These are phyloP conservation scores for Trichosporon ovoides DNA, from an alignment of 1,284 basidiomycete genomes.

Conservation along the genomic window DNA sequence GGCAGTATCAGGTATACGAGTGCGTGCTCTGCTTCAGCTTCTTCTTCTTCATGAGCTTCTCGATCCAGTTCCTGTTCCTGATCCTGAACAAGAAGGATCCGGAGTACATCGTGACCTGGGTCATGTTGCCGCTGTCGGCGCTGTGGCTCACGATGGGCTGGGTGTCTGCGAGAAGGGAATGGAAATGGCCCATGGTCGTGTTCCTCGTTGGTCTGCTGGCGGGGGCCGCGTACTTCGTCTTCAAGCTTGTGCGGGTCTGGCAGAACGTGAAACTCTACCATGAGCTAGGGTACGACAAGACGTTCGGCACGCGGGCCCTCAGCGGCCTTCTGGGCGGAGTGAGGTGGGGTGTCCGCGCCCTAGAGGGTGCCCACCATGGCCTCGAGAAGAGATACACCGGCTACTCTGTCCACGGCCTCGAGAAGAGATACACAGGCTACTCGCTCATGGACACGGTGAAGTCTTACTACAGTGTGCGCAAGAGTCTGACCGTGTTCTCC, in stretches of 20 bases:
- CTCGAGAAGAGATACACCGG: no score
- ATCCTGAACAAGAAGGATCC: slow-evolving; percentile 65
- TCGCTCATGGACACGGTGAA: slow-evolving; percentile 25
- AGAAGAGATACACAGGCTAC: neutral
- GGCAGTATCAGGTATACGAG: slow-evolving; percentile 80
- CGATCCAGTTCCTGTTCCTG: slow-evolving; percentile 63
- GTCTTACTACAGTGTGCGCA: slow-evolving; percentile 23
- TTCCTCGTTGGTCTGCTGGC: slow-evolving; percentile 76
- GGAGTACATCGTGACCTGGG: slow-evolving; percentile 81
- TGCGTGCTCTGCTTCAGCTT: slow-evolving; percentile 85
- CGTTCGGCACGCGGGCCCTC: no score
- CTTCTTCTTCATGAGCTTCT: slow-evolving; percentile 86
- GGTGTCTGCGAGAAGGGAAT: slow-evolving; percentile 76
- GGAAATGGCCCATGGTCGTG: slow-evolving; percentile 69
- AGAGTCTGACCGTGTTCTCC: slow-evolving; percentile 42
- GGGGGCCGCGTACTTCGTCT: slow-evolving; percentile 81
- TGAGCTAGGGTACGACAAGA: neutral
- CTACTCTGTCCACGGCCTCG: neutral
- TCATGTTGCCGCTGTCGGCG: slow-evolving; percentile 74
- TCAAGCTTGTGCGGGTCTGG: slow-evolving; percentile 62
- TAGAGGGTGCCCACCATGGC: neutral
- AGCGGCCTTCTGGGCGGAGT: no score
- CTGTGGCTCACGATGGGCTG: slow-evolving; percentile 78
- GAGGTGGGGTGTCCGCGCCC: no score
- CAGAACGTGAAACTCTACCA: neutral